Conservation (phyloP, 2,329 filamentous ascomycete genomes). For the Colletotrichum lupini region DNA sequence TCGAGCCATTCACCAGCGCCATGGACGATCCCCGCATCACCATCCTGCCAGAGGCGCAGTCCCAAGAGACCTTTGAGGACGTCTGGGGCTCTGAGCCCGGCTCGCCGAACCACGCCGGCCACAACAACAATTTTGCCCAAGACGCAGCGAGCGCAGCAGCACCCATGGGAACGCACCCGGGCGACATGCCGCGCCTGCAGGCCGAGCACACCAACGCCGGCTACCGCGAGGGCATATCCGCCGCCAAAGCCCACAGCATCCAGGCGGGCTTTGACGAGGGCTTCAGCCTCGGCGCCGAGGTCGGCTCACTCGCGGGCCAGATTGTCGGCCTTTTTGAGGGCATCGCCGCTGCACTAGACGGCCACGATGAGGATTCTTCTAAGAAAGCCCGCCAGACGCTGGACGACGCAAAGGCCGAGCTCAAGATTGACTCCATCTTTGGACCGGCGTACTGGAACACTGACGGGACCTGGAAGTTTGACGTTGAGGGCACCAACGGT, state of each 20-base stretch:
- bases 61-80: conserved; percentile 37
- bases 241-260: conserved; percentile 79
- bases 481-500: conserved; percentile 50
- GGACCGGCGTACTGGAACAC: conserved; percentile 72
- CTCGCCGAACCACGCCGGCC: conserved; percentile 2
- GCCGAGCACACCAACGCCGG: conserved; percentile 84
- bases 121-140: not conserved
- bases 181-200: conserved; percentile 79
- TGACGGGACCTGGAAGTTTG: conserved; percentile 78
- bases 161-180: conserved; percentile 50
- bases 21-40: conserved; percentile 24
- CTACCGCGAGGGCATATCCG: conserved; percentile 87
- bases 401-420: conserved; percentile 64
- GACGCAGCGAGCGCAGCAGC: not conserved
- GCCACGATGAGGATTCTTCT: conserved; percentile 37
- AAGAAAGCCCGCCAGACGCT: conserved; percentile 46
- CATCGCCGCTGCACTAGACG: conserved; percentile 61
- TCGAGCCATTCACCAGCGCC: conserved; percentile 36
- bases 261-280: conserved; percentile 94
- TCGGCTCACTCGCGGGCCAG: conserved; percentile 80
- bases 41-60: conserved; percentile 4
- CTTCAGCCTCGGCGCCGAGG: conserved; percentile 82
- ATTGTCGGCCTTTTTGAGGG: conserved; percentile 84
- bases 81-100: conserved; percentile 38
- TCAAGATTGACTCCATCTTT: conserved; percentile 73